phyloP scores from a whole-genome alignment of 1,284 basidiomycete species.

The Paramarasmius palmivorus region DNA sequence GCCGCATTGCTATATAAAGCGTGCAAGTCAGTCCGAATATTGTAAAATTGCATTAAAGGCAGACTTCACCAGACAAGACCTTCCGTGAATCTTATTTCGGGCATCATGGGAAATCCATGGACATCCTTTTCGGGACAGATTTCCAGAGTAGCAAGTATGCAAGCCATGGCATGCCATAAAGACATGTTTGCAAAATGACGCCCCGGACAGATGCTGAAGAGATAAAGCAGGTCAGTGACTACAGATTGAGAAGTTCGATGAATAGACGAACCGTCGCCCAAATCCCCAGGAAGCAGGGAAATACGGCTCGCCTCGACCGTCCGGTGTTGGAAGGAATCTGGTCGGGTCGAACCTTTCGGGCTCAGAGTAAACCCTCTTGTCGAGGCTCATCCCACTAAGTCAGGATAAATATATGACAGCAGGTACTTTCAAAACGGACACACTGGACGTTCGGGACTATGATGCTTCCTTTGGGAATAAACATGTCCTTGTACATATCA shows the following conservation, averaged over 20 bases:
- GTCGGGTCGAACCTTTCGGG: conserved; percentile 16
- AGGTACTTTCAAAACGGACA: conserved; percentile 6
- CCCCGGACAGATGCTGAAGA: conserved; percentile 19
- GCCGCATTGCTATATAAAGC: conserved; percentile 12
- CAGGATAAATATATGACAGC: neutral
- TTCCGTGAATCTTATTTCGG: conserved; percentile 13
- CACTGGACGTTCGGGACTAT: conserved; percentile 9
- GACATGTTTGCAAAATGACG: conserved; percentile 19
- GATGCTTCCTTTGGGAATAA: conserved; percentile 18
- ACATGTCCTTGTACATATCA: conserved; percentile 15
- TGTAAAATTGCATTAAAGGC: neutral
- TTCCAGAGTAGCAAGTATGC: conserved; percentile 16
- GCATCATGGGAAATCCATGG: conserved; percentile 3
- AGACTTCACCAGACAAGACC: conserved; percentile 18
- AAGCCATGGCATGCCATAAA: conserved; percentile 21
- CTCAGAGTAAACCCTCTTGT: conserved; percentile 13
- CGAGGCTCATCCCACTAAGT: conserved; percentile 13
- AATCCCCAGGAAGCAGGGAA: conserved; percentile 16
- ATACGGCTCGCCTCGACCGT: conserved; percentile 8
- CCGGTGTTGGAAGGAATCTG: conserved; percentile 8
- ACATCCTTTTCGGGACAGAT: conserved; percentile 11
- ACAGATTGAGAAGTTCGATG: neutral
- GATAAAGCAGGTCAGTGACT: neutral
- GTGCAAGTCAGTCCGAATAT: too few relatives aligned
- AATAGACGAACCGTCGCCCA: neutral